These are phyloP conservation scores for Calonectria hawksworthii DNA, from an alignment of 2,329 filamentous ascomycete species.

Conservation along the genomic window DNA sequence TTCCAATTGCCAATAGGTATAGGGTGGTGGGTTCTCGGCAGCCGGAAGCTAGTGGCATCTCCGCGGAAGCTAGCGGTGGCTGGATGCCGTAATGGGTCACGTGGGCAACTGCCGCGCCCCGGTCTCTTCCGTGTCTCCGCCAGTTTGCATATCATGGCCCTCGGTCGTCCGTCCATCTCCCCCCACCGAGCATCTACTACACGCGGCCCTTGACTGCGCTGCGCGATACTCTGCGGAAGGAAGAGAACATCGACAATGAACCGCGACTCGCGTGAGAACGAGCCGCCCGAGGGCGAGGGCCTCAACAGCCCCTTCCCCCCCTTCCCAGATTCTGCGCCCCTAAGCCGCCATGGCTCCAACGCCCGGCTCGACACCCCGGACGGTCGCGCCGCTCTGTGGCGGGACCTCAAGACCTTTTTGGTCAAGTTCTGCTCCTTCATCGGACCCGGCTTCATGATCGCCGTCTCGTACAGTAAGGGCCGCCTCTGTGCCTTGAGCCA, in stretches of 20 bases:
- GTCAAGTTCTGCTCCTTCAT: slow-evolving; percentile 61
- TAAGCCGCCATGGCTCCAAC: slow-evolving; percentile 27
- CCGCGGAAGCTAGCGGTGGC: neutral
- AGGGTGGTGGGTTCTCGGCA: neutral
- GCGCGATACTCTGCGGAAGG: neutral
- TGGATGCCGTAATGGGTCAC: neutral
- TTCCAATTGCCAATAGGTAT: neutral
- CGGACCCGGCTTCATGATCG: slow-evolving; percentile 77
- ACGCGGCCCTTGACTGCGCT: neutral
- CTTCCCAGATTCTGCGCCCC: slow-evolving; percentile 28
- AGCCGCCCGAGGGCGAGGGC: slow-evolving; percentile 29
- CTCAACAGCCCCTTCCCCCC: slow-evolving; percentile 29
- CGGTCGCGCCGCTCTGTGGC: slow-evolving; percentile 3
- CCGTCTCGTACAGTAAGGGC: slow-evolving; percentile 69
- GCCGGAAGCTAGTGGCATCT: neutral
- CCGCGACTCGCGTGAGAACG: slow-evolving; percentile 29
- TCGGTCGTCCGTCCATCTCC: neutral
- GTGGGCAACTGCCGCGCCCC: neutral
- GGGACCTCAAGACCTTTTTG: slow-evolving; percentile 33
- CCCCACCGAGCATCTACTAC: neutral
- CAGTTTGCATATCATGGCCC: neutral
- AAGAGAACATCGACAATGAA: slow-evolving; percentile 23
- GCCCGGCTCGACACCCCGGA: slow-evolving; percentile 4
- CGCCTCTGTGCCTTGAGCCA: neutral
- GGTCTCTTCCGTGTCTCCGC: neutral